Base-by-base conservation (phyloP, 192 early-diverging fungal genomes). In the Gigaspora rosea region DNA sequence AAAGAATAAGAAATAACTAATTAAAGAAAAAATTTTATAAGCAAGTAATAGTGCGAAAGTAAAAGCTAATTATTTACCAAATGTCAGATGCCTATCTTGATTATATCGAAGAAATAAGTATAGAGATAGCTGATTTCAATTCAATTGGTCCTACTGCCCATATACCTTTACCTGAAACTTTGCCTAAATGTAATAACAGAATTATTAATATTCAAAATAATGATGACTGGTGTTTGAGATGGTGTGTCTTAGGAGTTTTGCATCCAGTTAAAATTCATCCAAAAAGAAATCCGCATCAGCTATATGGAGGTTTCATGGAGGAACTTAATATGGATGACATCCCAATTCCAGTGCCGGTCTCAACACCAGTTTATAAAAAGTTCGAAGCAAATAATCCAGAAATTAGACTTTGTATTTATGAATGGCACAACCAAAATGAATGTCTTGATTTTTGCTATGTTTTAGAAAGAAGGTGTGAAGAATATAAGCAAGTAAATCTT, bases 181-280 rank as follows among this genome's bases (percentile, higher is more conserved):
- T 68, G 35, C 66, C 66, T 47, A 68, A 68, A 47, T 22, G 66
- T 6, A 68, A 68, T 47, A 68, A 68, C 20, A 22, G 66, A n/a
- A 36, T 68, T 49, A 68, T 68, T 5, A 68, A 68, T 68, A 68
- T 68, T 11, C 69, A 71, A 54, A 71, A 71, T 71, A 10, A 71
- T 56, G 20, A 54, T 71, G 32, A 71, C n/a, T 71, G 69, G 69
- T 71, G 69, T 54, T 71, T 70, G 8, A n/a, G 68, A 10, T 70
- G 68, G 49, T 20, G 49, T 52, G 68, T 70, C 15, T 8, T 70
- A 52, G 32, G 68, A 50, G 68, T 49, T 18, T 70, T 70, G 48
- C 68, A 70, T 52, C 20, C 48, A 22, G 68, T 70, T 35, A 70
- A 70, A 70, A 16, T 70, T 9, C 68, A 70, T 35, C 68, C 49